phyloP scores from a whole-genome alignment of 768 basidiomycete genomes.

The Phanerochaete sordida region DNA sequence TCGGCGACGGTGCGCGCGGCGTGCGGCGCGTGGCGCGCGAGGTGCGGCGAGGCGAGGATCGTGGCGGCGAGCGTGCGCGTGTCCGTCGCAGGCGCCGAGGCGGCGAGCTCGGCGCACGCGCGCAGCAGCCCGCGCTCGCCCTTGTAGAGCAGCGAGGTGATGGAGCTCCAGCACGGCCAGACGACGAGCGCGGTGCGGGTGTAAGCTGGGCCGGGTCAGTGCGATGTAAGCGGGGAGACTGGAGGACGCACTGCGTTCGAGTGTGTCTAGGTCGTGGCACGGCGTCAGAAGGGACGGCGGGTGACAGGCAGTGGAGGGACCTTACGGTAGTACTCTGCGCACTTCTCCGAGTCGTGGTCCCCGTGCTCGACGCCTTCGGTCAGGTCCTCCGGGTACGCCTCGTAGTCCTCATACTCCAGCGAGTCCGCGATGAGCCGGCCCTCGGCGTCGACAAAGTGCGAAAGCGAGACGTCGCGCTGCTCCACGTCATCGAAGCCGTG shows the following conservation, averaged over 20 bases:
- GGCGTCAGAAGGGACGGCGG: background rate
- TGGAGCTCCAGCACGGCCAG: conserved; percentile 14
- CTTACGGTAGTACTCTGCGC: conserved; percentile 26
- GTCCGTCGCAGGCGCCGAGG: background rate
- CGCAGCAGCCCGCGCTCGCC: background rate
- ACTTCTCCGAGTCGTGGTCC: conserved; percentile 22
- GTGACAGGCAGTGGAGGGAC: conserved; percentile 13
- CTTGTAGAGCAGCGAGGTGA: conserved; percentile 3
- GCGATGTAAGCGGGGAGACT: background rate
- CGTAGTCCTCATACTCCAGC: conserved; percentile 3
- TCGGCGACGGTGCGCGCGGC: background rate
- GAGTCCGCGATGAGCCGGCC: conserved; percentile 7
- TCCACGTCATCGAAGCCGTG: conserved; percentile 14
- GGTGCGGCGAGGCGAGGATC: background rate
- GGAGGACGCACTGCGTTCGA: conserved; percentile 22
- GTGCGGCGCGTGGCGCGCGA: background rate
- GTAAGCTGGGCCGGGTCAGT: conserved; percentile 16
- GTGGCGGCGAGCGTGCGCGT: background rate
- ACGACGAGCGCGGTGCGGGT: conserved; percentile 22
- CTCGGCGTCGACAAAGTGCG: conserved; percentile 17
- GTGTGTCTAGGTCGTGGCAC: conserved; percentile 15
- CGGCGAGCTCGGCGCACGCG: conserved; percentile 10
- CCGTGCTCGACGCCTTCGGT: conserved; percentile 12
- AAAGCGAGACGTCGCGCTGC: conserved; percentile 8
- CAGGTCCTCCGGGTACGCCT: conserved; percentile 17